Base-by-base conservation (phyloP, 257 asterid species). In the Galeopsis tetrahit region DNA sequence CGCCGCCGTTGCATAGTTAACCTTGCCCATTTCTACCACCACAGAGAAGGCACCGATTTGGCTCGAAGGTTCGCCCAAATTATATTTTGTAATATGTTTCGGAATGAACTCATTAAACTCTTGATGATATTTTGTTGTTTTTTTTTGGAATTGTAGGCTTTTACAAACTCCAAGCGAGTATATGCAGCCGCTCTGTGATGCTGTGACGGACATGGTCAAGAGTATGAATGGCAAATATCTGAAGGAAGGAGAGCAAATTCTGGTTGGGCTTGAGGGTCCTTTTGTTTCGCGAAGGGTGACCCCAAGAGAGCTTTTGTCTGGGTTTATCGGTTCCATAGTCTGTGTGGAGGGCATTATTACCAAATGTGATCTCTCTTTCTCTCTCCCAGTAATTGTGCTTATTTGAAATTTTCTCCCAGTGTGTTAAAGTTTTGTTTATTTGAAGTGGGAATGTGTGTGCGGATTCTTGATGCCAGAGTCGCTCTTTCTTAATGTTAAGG, bases 181-280 rank as follows among this genome's bases (percentile, higher is more conserved):
- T 81, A 79, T 88, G 91, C 99, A 94, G 80, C 95, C 99, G 13
- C 82, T 94, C 1, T 81, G 85, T 69, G 99, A 91, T 83, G 86
- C 97, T 14, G 86, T 91, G 80, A 89, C 97, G 3, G 97, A 91
- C 21, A 77, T 84, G 73, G 87, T 78, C 2, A 89, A 90, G 44
- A 80, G 89, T 74, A 74, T 80, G 83, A 75, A 88, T 63, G 83
- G 88, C 17, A 94, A 94, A 87, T 91, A 91, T 79, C 82, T 91
- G 75, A 94, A 87, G 83, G 97, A 89, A 80, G 98, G 96, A 49
- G 97, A 94, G 81, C 99, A 94, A 62, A 76, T 92, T 48, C 77
- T 86, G 63, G 97, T 94, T 72, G 99, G 99, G 69, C 87, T 94
- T 21, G 95, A 87, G 75, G 98, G 98, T 61, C 98, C 97, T 38